Evolutionary conservation across 192 early-diverging fungal species (phyloP).

Genomic region (Linnemannia exigua): DNA sequence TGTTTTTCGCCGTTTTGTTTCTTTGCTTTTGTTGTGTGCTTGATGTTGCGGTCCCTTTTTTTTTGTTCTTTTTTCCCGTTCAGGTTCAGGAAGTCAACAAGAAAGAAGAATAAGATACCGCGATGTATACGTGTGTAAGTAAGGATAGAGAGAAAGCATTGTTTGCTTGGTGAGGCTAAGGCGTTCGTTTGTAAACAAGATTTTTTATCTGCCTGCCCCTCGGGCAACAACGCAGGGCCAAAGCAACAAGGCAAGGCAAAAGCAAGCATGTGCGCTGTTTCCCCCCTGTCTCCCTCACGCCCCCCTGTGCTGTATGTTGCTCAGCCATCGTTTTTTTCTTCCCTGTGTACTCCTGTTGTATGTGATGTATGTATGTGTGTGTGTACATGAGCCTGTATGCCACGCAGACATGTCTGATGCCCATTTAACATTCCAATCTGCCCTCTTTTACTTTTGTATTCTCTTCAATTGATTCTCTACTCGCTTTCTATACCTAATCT

Average conservation of each 20-base stretch:
- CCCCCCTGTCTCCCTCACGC: background rate
- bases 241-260: background rate
- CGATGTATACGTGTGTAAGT: background rate
- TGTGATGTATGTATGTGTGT: background rate
- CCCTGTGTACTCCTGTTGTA: background rate
- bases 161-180: background rate
- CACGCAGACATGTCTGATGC: background rate
- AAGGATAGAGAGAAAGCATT: too few relatives aligned
- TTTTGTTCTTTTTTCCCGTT: background rate
- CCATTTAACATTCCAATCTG: constrained; percentile 14
- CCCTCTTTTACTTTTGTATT: constrained; percentile 13
- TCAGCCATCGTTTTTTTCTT: background rate
- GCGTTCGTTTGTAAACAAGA: background rate
- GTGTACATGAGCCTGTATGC: background rate
- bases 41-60: background rate
- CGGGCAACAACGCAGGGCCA: background rate
- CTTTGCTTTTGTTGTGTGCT: background rate
- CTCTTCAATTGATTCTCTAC: background rate
- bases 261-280: background rate
- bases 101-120: background rate
- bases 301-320: background rate
- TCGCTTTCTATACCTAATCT: too few relatives aligned
- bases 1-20: background rate
- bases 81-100: background rate
- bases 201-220: background rate